Conservation (phyloP, 805 yeast genomes). For the Metschnikowia noctiluminum region DNA sequence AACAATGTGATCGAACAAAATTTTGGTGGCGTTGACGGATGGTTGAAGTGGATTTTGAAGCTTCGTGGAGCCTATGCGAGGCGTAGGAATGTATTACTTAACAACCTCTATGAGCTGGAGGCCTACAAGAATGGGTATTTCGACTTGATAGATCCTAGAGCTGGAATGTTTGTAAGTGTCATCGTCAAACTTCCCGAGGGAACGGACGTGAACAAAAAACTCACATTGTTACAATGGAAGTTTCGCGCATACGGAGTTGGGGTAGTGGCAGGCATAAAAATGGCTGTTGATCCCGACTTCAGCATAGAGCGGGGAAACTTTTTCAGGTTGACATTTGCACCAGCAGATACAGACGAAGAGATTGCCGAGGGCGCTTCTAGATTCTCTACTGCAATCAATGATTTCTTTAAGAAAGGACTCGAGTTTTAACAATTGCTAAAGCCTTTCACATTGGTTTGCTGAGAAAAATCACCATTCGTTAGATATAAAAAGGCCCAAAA, state of each 20-base stretch:
- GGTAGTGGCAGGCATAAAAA: slow-evolving; percentile 19
- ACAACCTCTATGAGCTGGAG: slow-evolving; percentile 16
- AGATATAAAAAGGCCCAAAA: too few species aligned
- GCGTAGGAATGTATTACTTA: slow-evolving; percentile 36
- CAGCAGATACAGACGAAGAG: slow-evolving; percentile 23
- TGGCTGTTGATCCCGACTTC: slow-evolving; percentile 17
- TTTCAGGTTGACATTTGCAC: slow-evolving; percentile 24
- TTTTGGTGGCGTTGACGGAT: slow-evolving; percentile 30
- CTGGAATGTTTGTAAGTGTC: slow-evolving; percentile 24
- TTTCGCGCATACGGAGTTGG: slow-evolving; percentile 15
- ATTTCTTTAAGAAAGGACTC: slow-evolving; percentile 14
- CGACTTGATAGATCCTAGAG: slow-evolving; percentile 22
- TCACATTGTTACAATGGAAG: slow-evolving; percentile 12
- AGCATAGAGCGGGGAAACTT: slow-evolving; percentile 13
- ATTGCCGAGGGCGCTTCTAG: slow-evolving; percentile 12
- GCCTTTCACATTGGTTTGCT: too few species aligned
- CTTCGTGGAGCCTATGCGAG: slow-evolving; percentile 45
- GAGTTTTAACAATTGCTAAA: slow-evolving; percentile 3
- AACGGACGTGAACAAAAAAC: slow-evolving; percentile 8
- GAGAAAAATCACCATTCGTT: too few species aligned
- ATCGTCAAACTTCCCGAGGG: slow-evolving; percentile 14
- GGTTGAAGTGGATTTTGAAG: slow-evolving; percentile 47
- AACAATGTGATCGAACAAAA: slow-evolving; percentile 17
- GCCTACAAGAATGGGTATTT: slow-evolving; percentile 20
- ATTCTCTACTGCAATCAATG: slow-evolving; percentile 13